Evolutionary conservation across 345 rosid genomes (phyloP), one percentile per base, ranked within the genome.

Genomic region (Gossypium thurberi): DNA sequence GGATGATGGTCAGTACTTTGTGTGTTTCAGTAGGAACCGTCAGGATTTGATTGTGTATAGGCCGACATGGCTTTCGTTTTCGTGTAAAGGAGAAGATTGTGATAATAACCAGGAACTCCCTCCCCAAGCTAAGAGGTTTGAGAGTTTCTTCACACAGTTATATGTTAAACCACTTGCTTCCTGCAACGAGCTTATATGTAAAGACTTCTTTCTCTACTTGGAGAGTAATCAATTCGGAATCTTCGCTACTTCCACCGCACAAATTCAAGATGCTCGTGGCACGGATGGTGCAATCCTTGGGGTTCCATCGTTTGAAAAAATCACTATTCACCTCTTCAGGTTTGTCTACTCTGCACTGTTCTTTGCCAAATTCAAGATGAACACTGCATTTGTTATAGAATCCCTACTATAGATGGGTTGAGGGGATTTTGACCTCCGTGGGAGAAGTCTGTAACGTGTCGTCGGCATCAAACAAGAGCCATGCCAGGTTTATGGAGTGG

Each of bases 11-110:
- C 96, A 82, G 59, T 95, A 86, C 86, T 98, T 95, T 74, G 85
- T 95, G 57, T 87, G 89, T 76, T 92, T 95, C 83, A 89, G 96
- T 79, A 85, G 94, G 69, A 95, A 88, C 65, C 82, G 82, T 50
- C 97, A 86, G 87, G 96, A 95, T 55, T 84, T 95, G 80, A 85
- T 92, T 70, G 99, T 95, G 57, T 92, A 95, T 79, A 87, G 96
- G 65, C 99, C 98, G 25, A 83, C 80, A 17, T 92, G 97, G 98
- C 84, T 87, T 43, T 84, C 97, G 1, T 92, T 85, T 81, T 86
- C 96, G 3, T 87, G 86, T 80, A 82, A 80, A 75, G 84, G 79
- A 46, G 87, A 85, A 56, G 88, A 83, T 53, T 86, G 87, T 78
- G 66, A 71, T 47, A 59, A 48, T 43, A 46, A 23, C 44, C 84